A percentile compares a stretch with the other conserved stretches of the same genome.
phyloP scores from a whole-genome alignment of 345 rosid species.

The Acer negundo region DNA sequence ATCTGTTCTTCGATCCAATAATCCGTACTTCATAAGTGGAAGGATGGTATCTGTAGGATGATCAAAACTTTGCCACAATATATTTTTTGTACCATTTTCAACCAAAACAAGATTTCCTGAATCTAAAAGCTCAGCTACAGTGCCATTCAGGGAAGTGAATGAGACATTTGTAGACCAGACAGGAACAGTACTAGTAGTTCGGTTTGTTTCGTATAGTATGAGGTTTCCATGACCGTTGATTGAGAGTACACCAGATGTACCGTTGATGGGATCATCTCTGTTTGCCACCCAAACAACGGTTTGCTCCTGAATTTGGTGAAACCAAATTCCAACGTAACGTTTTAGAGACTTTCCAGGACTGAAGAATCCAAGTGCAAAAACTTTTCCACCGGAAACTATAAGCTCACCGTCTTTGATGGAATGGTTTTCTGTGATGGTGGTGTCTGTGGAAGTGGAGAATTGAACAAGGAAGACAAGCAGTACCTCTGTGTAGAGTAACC shows the following conservation, averaged over 20 bases:
- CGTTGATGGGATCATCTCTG: conserved; percentile 53
- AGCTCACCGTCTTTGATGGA: conserved; percentile 48
- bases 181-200: conserved; percentile 22
- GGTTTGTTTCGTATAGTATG: conserved; percentile 28
- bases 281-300: conserved; percentile 86
- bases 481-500: not conserved
- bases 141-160: conserved; percentile 14
- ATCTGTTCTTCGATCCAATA: conserved; percentile 32
- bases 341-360: conserved; percentile 47
- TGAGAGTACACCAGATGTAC: conserved; percentile 43
- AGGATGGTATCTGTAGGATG: conserved; percentile 60
- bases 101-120: conserved; percentile 62
- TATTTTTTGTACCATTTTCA: conserved; percentile 24
- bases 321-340: conserved; percentile 82
- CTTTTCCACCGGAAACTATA: conserved; percentile 39
- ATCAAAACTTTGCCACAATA: conserved; percentile 76
- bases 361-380: conserved; percentile 70
- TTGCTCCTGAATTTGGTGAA: conserved; percentile 38
- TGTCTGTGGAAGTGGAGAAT: conserved; percentile 29
- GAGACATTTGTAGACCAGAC: conserved; percentile 58
- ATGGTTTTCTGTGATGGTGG: conserved; percentile 27
- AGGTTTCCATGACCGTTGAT: conserved; percentile 47
- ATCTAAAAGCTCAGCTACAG: conserved; percentile 51
- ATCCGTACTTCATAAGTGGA: conserved; percentile 68
- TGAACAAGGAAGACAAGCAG: conserved; percentile 24